Evolutionary conservation across 768 basidiomycete genomes (phyloP).

Genomic region (Rhodotorula taiwanensis): DNA sequence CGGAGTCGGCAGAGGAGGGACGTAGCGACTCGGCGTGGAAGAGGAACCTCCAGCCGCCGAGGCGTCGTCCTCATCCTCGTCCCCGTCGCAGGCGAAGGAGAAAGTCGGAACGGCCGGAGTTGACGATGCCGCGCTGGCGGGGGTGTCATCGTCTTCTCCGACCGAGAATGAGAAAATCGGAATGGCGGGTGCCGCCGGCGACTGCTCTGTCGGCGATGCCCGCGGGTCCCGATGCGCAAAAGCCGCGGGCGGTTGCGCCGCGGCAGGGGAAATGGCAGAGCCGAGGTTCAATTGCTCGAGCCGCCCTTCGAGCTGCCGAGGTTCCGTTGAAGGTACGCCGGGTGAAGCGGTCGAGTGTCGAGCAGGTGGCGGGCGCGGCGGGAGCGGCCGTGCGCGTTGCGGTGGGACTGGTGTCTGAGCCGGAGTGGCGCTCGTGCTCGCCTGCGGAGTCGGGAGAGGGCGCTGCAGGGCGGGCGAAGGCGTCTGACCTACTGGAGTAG

Average conservation of each 20-base stretch:
- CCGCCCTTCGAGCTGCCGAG: no score
- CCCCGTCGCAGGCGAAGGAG: neutral
- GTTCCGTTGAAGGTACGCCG: no score
- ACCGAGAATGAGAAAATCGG: slow-evolving; percentile 1
- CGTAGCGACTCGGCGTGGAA: no score
- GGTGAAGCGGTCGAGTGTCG: no score
- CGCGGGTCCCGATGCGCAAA: no score
- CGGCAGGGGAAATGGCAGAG: no score
- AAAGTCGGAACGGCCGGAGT: slow-evolving; percentile 13
- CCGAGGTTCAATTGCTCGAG: no score
- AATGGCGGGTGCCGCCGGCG: no score
- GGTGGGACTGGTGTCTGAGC: no score
- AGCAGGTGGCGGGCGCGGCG: no score
- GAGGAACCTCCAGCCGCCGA: slow-evolving; percentile 22
- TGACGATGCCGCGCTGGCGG: neutral
- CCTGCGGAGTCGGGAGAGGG: neutral
- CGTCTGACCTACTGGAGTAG: neutral
- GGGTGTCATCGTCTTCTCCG: neutral
- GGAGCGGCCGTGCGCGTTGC: no score
- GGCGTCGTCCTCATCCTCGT: neutral
- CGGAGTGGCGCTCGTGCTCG: neutral
- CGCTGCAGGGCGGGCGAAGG: neutral
- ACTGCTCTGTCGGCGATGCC: neutral
- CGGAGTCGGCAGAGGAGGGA: slow-evolving; percentile 2
- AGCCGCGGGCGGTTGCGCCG: no score